These are phyloP conservation scores for Clonostachys sp. DNA, from an alignment of 2,329 filamentous ascomycete species.

Conservation along the genomic window DNA sequence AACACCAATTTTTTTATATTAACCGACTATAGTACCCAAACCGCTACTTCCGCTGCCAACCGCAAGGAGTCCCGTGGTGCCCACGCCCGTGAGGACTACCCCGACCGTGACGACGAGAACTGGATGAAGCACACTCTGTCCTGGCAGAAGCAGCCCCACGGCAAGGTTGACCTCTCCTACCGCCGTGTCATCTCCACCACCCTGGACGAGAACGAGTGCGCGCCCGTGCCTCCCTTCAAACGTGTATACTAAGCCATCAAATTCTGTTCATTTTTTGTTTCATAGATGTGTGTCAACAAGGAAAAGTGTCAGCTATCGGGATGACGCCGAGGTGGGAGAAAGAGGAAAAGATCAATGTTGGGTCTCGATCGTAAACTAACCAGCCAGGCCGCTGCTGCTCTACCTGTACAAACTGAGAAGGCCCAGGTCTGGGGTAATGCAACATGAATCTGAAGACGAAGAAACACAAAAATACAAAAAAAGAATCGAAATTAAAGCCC, in stretches of 20 bases:
- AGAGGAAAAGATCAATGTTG: no score
- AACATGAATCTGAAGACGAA: no score
- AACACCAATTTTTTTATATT: not conserved
- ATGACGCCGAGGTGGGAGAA: no score
- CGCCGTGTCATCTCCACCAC: slow-evolving; percentile 77
- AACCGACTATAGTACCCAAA: slow-evolving; percentile 64
- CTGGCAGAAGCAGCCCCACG: slow-evolving; percentile 91
- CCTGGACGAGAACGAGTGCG: slow-evolving; percentile 93
- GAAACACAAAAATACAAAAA: no score
- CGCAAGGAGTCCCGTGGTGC: slow-evolving; percentile 97
- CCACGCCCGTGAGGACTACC: slow-evolving; percentile 94
- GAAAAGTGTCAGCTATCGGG: no score
- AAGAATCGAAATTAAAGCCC: no score
- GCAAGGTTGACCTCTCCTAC: slow-evolving; percentile 82
- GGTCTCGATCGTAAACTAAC: no score
- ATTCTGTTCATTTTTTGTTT: not conserved
- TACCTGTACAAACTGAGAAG: no score
- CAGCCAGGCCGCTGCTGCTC: no score
- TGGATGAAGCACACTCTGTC: slow-evolving; percentile 99
- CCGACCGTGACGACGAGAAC: slow-evolving; percentile 88
- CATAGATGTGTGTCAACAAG: no score
- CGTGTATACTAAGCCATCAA: slow-evolving; percentile 66
- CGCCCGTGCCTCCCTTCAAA: slow-evolving; percentile 95
- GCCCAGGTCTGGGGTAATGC: no score
- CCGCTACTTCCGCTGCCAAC: slow-evolving; percentile 82